Conservation (phyloP, 176 grass and related monocot species). For the Themeda triandra region DNA sequence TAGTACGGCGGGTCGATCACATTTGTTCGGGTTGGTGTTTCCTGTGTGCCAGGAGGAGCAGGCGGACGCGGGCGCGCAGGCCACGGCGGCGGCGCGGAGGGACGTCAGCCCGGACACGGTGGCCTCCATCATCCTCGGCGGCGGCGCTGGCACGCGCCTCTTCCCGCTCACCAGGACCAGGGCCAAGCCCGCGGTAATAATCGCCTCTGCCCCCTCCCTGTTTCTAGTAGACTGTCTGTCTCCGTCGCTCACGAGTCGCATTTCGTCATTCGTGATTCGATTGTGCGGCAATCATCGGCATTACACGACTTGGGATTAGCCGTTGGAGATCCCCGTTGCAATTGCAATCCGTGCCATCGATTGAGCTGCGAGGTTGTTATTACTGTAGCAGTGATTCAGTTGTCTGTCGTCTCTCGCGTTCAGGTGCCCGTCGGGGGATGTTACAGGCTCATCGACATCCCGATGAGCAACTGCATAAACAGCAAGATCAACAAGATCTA, state of each 20-base stretch:
- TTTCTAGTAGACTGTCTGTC: no score
- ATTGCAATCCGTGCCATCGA: not conserved
- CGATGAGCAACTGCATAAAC: constrained; percentile 85
- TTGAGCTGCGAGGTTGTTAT: not conserved
- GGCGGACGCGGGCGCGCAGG: constrained; percentile 7
- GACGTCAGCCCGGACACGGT: constrained; percentile 56
- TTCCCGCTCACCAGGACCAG: constrained; percentile 80
- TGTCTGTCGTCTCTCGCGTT: not conserved
- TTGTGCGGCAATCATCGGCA: not conserved
- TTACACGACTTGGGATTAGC: not conserved
- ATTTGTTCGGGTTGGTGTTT: not conserved
- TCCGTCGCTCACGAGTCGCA: not conserved
- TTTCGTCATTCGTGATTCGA: not conserved
- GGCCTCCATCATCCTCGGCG: constrained; percentile 77
- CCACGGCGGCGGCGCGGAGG: constrained; percentile 24
- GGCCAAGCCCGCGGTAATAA: constrained; percentile 80
- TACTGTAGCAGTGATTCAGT: not conserved
- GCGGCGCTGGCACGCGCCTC: constrained; percentile 74
- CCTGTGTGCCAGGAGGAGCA: constrained; percentile 7
- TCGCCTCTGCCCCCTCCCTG: no score
- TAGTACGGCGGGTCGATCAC: not conserved
- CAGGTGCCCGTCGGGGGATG: constrained; percentile 77
- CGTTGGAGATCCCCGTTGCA: not conserved
- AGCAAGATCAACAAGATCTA: constrained; percentile 83
- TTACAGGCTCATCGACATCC: constrained; percentile 76